Conservation (phyloP, 805 yeast species). For the Limtongia smithiae region DNA sequence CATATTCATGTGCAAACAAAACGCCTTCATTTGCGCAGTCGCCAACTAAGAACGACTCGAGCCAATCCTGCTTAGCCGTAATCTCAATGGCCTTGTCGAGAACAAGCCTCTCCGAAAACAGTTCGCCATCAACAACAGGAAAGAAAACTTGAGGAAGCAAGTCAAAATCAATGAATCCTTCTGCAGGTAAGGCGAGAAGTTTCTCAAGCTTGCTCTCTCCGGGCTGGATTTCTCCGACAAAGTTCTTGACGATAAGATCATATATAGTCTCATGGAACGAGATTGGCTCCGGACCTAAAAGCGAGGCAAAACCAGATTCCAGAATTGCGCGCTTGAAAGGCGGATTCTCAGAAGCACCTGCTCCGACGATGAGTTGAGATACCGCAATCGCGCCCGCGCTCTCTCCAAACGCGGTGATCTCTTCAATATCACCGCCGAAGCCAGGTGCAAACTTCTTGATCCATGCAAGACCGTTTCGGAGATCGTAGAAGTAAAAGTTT, state of each 20-base stretch:
- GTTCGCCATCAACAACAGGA: constrained; percentile 9
- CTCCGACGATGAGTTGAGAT: constrained; percentile 2
- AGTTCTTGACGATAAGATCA: not conserved
- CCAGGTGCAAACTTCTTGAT: constrained; percentile 39
- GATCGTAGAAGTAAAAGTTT: constrained; percentile 46
- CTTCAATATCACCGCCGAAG: constrained; percentile 45
- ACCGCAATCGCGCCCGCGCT: constrained; percentile 39
- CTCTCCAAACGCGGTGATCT: constrained; percentile 43
- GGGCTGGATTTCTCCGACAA: too few relatives aligned
- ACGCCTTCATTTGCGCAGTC: constrained; percentile 13
- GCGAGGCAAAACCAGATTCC: constrained; percentile 14
- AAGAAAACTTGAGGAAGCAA: constrained; percentile 3
- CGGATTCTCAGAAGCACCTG: not conserved
- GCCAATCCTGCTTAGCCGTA: constrained; percentile 11
- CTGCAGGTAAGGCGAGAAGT: constrained; percentile 3
- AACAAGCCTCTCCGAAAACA: constrained; percentile 1
- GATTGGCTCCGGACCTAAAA: not conserved
- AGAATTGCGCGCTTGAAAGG: constrained; percentile 13
- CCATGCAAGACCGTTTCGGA: constrained; percentile 40
- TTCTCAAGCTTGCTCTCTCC: constrained; percentile 3
- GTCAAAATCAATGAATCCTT: not conserved
- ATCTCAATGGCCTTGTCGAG: constrained; percentile 4
- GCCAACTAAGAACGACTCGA: constrained; percentile 12
- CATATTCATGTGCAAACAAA: not conserved
- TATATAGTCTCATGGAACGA: too few relatives aligned